These are phyloP conservation scores for Lentinula aciculospora DNA, from an alignment of 768 basidiomycete genomes.

Conservation along the genomic window DNA sequence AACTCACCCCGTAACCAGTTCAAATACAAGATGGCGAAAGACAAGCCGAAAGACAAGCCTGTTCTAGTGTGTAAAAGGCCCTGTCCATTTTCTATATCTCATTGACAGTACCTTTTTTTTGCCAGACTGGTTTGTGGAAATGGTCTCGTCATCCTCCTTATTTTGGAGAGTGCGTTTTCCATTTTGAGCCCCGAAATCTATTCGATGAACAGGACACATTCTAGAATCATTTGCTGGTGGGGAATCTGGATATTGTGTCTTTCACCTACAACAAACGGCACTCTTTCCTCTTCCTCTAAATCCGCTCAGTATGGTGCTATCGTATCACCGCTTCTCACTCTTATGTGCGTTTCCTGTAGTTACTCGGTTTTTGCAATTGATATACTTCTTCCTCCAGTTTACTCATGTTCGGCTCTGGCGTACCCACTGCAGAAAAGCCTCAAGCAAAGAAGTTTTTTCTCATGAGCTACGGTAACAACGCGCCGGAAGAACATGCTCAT, in stretches of 20 bases:
- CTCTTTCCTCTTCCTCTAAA: constrained; percentile 32
- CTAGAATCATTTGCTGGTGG: constrained; percentile 60
- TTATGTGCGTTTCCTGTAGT: constrained; percentile 38
- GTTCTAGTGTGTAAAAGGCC: constrained; percentile 29
- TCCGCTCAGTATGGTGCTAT: constrained; percentile 57
- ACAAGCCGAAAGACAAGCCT: constrained; percentile 42
- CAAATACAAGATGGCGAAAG: constrained; percentile 43
- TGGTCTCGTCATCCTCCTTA: constrained; percentile 67
- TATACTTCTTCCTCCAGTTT: constrained; percentile 26
- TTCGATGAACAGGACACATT: not conserved
- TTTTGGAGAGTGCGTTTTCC: constrained; percentile 55
- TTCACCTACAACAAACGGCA: constrained; percentile 48
- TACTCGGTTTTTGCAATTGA: not conserved
- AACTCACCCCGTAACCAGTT: constrained; percentile 24
- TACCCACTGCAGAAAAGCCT: constrained; percentile 69
- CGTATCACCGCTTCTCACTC: constrained; percentile 59
- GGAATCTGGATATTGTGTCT: constrained; percentile 58
- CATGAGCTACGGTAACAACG: constrained; percentile 36
- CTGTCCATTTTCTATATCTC: not conserved
- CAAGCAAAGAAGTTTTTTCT: constrained; percentile 55
- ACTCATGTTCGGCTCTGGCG: constrained; percentile 60
- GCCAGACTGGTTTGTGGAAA: constrained; percentile 45
- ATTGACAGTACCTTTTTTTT: not conserved
- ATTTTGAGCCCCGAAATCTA: not conserved
- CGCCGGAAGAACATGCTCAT: constrained; percentile 20